phyloP scores from a whole-genome alignment of 768 basidiomycete species.

The Hysterangium stoloniferum region DNA sequence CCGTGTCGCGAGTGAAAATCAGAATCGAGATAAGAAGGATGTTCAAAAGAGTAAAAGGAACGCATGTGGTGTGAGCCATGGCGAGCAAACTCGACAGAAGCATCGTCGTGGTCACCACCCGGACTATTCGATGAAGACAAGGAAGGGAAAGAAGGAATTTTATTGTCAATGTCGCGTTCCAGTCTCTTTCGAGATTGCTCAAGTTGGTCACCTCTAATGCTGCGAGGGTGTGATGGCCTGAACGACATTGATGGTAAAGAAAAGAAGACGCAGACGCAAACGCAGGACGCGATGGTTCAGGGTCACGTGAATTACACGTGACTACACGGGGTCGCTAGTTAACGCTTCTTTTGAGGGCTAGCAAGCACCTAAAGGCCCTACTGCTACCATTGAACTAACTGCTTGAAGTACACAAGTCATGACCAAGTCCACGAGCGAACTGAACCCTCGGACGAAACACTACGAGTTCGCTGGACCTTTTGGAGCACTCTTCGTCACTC shows the following conservation, averaged over 20 bases:
- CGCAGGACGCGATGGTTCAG: constrained; percentile 2
- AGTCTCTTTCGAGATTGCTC: constrained; percentile 72
- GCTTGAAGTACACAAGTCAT: background rate
- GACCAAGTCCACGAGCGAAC: constrained; percentile 4
- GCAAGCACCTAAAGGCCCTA: background rate
- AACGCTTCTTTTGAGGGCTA: background rate
- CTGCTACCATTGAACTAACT: background rate
- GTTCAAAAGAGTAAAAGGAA: constrained; percentile 56
- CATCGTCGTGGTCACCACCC: constrained; percentile 11
- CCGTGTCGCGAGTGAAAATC: constrained; percentile 37
- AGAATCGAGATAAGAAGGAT: constrained; percentile 45
- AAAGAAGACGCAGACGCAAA: background rate
- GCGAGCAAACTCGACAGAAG: constrained; percentile 58
- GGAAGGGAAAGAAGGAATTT: constrained; percentile 63
- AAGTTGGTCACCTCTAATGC: constrained; percentile 49
- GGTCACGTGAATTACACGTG: constrained; percentile 1
- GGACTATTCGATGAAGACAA: constrained; percentile 41
- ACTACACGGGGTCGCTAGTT: background rate
- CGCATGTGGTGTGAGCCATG: constrained; percentile 53
- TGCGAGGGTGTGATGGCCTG: background rate
- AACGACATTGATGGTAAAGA: background rate
- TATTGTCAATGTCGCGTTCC: constrained; percentile 59
- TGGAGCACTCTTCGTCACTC: constrained; percentile 62
- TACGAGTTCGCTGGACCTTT: constrained; percentile 83
- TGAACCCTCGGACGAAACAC: constrained; percentile 62